Percentiles rank a stretch among this genome's conserved stretches.
phyloP scores from a whole-genome alignment of 2,329 filamentous ascomycete genomes.

The Aspergillus eucalypticola region DNA sequence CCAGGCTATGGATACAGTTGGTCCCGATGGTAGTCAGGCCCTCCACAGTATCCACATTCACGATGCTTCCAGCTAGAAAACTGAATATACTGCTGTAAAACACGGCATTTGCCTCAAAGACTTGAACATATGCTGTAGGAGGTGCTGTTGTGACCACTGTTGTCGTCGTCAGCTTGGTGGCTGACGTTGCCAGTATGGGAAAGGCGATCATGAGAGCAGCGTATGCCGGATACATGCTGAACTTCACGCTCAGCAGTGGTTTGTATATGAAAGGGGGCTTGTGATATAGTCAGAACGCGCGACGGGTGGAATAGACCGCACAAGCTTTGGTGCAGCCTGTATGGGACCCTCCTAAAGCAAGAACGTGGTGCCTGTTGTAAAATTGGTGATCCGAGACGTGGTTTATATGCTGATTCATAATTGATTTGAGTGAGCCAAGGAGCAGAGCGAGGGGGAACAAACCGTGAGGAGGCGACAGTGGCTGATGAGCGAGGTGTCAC shows the following conservation, averaged over 20 bases:
- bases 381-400: no score
- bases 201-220: background rate
- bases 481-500: no score
- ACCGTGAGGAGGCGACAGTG: no score
- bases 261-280: background rate
- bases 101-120: background rate
- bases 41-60: background rate
- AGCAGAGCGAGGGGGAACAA: no score
- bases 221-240: background rate
- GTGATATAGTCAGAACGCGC: no score
- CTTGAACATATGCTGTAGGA: background rate
- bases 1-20: background rate
- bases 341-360: no score
- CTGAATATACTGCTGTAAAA: background rate
- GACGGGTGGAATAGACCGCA: no score
- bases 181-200: background rate
- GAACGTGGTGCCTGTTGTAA: no score
- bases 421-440: no score
- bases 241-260: no score
- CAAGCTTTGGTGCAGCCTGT: no score
- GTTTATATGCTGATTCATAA: no score
- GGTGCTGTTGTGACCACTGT: background rate
- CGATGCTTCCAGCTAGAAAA: background rate
- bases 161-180: background rate
- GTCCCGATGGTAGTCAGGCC: background rate